phyloP scores from a whole-genome alignment of 345 rosid species.

The Salix purpurea region DNA sequence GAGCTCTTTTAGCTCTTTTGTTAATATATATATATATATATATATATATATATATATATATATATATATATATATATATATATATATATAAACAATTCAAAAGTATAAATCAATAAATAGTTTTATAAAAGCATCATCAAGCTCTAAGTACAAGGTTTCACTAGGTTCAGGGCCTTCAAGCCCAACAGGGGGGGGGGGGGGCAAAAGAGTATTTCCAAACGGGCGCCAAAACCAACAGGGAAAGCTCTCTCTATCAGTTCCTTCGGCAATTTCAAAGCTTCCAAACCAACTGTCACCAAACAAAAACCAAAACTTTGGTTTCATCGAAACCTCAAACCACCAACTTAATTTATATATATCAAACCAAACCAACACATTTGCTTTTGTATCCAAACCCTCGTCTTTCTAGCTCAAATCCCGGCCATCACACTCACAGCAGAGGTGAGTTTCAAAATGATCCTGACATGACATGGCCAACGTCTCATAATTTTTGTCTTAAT shows the following conservation, averaged over 20 bases:
- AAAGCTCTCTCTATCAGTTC: not conserved
- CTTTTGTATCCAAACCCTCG: not conserved
- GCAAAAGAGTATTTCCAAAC: not conserved
- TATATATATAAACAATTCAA: no score
- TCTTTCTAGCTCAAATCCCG: not conserved
- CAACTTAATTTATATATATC: no score
- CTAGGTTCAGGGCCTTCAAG: no score
- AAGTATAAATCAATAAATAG: not conserved
- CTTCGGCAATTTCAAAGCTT: conserved; percentile 26
- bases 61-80: no score
- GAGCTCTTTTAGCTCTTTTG: no score
- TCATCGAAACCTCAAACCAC: conserved; percentile 28
- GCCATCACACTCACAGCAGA: no score
- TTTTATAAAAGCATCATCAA: not conserved
- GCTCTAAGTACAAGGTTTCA: not conserved
- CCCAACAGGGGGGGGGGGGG: not conserved
- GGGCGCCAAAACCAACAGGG: conserved; percentile 1
- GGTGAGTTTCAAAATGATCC: no score
- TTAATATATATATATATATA: no score
- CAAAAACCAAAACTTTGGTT: conserved; percentile 23
- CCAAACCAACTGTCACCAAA: conserved; percentile 2
- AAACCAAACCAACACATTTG: no score
- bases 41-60: no score
- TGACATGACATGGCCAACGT: no score
- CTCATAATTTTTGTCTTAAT: no score